Conservation (phyloP, 148 eudicot genomes). For the Tetragonia tetragonoides region DNA sequence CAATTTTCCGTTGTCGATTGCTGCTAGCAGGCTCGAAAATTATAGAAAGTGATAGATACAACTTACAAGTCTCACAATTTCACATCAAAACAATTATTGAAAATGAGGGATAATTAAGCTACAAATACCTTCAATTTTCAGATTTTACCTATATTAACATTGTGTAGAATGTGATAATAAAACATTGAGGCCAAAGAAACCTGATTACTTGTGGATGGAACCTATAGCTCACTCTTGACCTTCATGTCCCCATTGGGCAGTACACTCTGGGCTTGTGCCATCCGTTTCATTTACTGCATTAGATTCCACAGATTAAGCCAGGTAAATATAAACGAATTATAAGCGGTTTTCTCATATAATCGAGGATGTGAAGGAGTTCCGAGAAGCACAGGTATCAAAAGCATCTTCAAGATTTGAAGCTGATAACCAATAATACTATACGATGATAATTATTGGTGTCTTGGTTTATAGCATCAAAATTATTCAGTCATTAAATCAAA, state of each 20-base stretch:
- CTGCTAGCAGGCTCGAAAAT: too few species aligned
- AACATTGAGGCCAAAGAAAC: background rate
- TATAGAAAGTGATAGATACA: too few species aligned
- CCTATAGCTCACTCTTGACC: slow-evolving; percentile 56
- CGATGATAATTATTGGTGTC: too few species aligned
- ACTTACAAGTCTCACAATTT: background rate
- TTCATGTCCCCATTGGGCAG: slow-evolving; percentile 69
- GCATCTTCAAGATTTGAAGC: too few species aligned
- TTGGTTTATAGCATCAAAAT: too few species aligned
- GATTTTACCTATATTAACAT: background rate
- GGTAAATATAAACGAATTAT: background rate
- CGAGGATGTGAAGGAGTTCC: too few species aligned
- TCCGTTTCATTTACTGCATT: slow-evolving; percentile 58
- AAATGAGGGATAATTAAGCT: background rate
- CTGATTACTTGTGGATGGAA: slow-evolving; percentile 1
- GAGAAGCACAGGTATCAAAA: too few species aligned
- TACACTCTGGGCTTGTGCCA: slow-evolving; percentile 55
- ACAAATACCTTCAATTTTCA: background rate
- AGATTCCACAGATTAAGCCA: slow-evolving; percentile 3
- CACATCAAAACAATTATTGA: background rate
- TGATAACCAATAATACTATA: background rate
- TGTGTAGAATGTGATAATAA: background rate
- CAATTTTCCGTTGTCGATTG: too few species aligned
- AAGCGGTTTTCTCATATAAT: background rate
- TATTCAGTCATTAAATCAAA: background rate